phyloP scores from a whole-genome alignment of 2,329 filamentous ascomycete species.

The Knufia fluminis region DNA sequence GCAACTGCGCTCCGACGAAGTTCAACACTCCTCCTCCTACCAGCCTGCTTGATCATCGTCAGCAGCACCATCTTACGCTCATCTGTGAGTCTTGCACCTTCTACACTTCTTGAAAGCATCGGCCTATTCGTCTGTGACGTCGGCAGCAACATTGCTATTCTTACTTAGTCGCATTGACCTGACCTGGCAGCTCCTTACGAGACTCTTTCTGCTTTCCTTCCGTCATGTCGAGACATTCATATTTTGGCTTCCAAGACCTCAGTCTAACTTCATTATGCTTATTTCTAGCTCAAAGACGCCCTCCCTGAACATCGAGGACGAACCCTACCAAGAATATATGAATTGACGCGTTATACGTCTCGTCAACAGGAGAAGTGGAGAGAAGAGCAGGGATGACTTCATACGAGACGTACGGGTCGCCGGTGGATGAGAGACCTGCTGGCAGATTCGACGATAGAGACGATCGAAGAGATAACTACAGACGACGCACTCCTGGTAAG shows the following conservation, averaged over 20 bases:
- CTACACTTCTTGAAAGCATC: constrained; percentile 3
- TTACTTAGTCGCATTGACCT: neutral
- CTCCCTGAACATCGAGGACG: neutral
- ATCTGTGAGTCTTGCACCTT: constrained; percentile 10
- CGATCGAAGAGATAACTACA: constrained; percentile 33
- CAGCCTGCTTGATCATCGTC: constrained; percentile 1
- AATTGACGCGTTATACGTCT: neutral
- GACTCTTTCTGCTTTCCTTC: neutral
- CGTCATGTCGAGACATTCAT: constrained; percentile 6
- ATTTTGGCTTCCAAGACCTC: constrained; percentile 6
- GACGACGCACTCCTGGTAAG: constrained; percentile 40
- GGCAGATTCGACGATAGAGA: constrained; percentile 33
- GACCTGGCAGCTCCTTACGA: neutral
- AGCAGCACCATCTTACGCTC: constrained; percentile 6
- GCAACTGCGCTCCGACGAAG: neutral
- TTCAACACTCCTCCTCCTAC: neutral
- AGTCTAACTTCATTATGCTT: constrained; percentile 12
- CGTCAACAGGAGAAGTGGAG: neutral
- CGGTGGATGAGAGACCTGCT: constrained; percentile 26
- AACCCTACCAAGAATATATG: neutral
- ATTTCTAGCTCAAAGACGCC: constrained; percentile 9
- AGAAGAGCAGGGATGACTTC: constrained; percentile 34
- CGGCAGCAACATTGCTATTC: constrained; percentile 1
- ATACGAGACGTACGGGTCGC: constrained; percentile 38
- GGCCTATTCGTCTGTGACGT: neutral